Evolutionary conservation across 371 early-diverging fungal genomes (phyloP).

Genomic region (Zychaea mexicana): DNA sequence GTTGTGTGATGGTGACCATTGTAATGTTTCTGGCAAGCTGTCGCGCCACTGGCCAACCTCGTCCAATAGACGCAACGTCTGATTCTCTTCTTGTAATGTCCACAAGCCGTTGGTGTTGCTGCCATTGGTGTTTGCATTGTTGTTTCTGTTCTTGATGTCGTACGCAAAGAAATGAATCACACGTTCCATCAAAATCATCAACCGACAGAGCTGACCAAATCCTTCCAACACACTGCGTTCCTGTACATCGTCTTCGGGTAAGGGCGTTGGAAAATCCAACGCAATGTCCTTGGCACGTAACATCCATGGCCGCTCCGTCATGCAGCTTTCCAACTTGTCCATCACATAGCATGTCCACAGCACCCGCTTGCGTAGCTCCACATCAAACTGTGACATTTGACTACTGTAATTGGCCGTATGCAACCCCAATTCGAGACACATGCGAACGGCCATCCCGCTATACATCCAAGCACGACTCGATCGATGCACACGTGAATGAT

Average conservation of each 20-base stretch:
- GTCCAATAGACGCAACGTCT: conserved; percentile 36
- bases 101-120: conserved; percentile 17
- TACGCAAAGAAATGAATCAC: conserved; percentile 40
- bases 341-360: conserved; percentile 52
- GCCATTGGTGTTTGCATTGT: neutral
- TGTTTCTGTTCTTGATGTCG: conserved; percentile 23
- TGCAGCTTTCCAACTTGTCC: conserved; percentile 50
- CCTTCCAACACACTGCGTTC: conserved; percentile 33
- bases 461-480: conserved; percentile 49
- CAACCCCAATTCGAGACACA: conserved; percentile 48
- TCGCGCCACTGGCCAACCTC: conserved; percentile 41
- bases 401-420: conserved; percentile 44
- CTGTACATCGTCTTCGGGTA: conserved; percentile 42
- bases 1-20: conserved; percentile 28
- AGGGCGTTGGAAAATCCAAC: conserved; percentile 36
- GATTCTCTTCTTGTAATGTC: conserved; percentile 42
- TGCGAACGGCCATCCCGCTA: conserved; percentile 48
- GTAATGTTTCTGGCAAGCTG: conserved; percentile 28
- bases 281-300: conserved; percentile 37
- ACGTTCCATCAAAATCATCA: conserved; percentile 45
- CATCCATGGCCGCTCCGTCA: conserved; percentile 47
- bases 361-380: conserved; percentile 50
- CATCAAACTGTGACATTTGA: conserved; percentile 48
- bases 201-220: conserved; percentile 37
- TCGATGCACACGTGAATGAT: conserved; percentile 15